Percentiles rank a stretch among this genome's conserved stretches.
phyloP scores from a whole-genome alignment of 176 grass and related monocot species.

The Oryza glumipatula region DNA sequence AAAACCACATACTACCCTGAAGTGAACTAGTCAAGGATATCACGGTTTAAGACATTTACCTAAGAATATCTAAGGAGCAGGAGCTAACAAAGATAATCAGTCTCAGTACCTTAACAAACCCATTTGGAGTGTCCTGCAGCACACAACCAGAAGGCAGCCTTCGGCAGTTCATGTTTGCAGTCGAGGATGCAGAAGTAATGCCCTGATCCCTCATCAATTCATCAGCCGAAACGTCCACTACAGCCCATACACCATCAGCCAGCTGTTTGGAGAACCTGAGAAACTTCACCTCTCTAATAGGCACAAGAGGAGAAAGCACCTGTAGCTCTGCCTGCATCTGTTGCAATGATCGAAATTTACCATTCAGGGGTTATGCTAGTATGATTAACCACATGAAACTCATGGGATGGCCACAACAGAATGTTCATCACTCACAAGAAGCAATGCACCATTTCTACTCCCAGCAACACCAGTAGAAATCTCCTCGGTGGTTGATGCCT shows the following conservation, averaged over 20 bases:
- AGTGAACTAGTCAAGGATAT: not conserved
- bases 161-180: slow-evolving; percentile 57
- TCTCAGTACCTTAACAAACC: slow-evolving; percentile 74
- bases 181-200: slow-evolving; percentile 27
- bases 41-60: not conserved
- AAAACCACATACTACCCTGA: not conserved
- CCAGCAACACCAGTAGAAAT: slow-evolving; percentile 65
- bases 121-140: slow-evolving; percentile 74
- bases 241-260: slow-evolving; percentile 68
- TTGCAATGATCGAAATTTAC: slow-evolving; percentile 36
- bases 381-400: slow-evolving; percentile 1
- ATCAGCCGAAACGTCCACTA: slow-evolving; percentile 92
- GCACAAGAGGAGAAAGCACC: slow-evolving; percentile 86
- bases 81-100: not conserved
- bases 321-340: slow-evolving; percentile 93
- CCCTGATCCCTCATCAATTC: slow-evolving; percentile 56
- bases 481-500: slow-evolving; percentile 60
- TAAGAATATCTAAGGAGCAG: not conserved
- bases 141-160: slow-evolving; percentile 90
- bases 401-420: not conserved
- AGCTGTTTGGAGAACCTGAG: slow-evolving; percentile 88
- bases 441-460: slow-evolving; percentile 83
- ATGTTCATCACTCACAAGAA: slow-evolving; percentile 73
- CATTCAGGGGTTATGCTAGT: not conserved
- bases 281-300: slow-evolving; percentile 70